Percentiles rank a stretch among this genome's conserved stretches.
Conservation (phyloP, 1,139 yeast genomes). For the Nakaseomyces sp. region DNA sequence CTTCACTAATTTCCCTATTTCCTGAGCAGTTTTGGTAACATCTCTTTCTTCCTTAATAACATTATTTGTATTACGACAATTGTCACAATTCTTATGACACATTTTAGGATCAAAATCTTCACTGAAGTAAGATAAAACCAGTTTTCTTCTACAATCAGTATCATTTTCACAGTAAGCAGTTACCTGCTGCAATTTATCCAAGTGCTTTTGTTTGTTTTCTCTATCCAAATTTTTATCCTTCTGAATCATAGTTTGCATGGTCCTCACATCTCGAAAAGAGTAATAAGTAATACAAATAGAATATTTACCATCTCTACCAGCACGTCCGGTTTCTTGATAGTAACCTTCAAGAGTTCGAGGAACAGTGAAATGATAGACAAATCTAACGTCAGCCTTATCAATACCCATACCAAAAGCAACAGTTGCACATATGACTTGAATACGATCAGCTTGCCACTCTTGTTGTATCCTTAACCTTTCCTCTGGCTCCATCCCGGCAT, state of each 20-base stretch:
- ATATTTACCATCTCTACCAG: conserved; percentile 85
- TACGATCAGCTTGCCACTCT: conserved; percentile 67
- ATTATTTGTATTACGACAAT: conserved; percentile 51
- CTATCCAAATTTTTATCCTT: conserved; percentile 60
- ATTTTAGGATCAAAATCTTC: conserved; percentile 62
- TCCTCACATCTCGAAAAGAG: conserved; percentile 65
- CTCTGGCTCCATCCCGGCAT: conserved; percentile 85
- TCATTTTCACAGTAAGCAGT: conserved; percentile 86
- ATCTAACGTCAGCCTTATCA: conserved; percentile 91
- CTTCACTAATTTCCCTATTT: conserved; percentile 51
- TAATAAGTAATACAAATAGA: conserved; percentile 81
- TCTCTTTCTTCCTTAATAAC: conserved; percentile 47
- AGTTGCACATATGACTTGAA: conserved; percentile 86
- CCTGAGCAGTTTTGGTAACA: conserved; percentile 57
- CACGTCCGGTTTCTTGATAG: conserved; percentile 98
- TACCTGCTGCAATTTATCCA: conserved; percentile 70
- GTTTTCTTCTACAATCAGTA: conserved; percentile 82
- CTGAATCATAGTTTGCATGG: conserved; percentile 66
- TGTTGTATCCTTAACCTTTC: conserved; percentile 63
- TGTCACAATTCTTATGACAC: conserved; percentile 77
- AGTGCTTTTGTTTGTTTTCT: conserved; percentile 66
- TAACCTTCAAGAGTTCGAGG: conserved; percentile 92
- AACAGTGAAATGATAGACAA: conserved; percentile 79
- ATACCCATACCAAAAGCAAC: conserved; percentile 99
- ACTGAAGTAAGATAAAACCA: conserved; percentile 82